Evolutionary conservation across 2,329 filamentous ascomycete genomes (phyloP).

Genomic region (Claviceps sorghi): DNA sequence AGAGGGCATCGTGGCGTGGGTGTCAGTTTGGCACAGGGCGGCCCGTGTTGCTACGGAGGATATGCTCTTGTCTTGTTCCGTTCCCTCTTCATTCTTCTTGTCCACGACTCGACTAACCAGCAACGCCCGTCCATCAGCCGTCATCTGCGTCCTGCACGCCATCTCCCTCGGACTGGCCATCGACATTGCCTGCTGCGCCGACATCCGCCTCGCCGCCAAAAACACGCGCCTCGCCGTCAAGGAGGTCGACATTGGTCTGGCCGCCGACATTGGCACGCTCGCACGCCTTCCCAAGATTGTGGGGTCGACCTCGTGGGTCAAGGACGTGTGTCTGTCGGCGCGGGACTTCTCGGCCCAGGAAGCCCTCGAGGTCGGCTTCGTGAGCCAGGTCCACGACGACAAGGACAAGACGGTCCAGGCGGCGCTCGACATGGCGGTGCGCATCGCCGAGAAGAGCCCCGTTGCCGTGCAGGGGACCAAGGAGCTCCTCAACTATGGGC

Average conservation of each 20-base stretch:
- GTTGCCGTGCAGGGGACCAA: conserved; percentile 81
- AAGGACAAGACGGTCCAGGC: conserved; percentile 50
- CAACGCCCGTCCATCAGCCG: conserved; percentile 34
- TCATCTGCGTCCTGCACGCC: conserved; percentile 70
- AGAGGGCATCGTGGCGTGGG: too few relatives aligned
- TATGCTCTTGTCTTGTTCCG: background rate
- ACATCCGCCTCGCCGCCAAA: conserved; percentile 51
- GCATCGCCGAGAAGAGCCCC: conserved; percentile 69
- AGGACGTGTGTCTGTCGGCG: conserved; percentile 61
- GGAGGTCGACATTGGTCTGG: conserved; percentile 70
- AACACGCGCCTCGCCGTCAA: conserved; percentile 56
- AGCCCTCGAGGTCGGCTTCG: conserved; percentile 54
- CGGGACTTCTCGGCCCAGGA: conserved; percentile 55
- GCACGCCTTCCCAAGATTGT: conserved; percentile 60
- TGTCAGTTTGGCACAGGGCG: too few relatives aligned
- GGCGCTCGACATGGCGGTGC: conserved; percentile 46
- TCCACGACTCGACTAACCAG: background rate
- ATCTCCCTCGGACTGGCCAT: conserved; percentile 65
- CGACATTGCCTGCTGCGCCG: conserved; percentile 55
- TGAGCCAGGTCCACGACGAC: conserved; percentile 46
- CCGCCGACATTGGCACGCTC: conserved; percentile 65
- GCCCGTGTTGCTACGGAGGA: too few relatives aligned
- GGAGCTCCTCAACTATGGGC: conserved; percentile 67
- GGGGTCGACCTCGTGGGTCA: conserved; percentile 59
- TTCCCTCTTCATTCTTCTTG: background rate